phyloP scores from a whole-genome alignment of 2,329 filamentous ascomycete species.

The Botryotinia globosa region DNA sequence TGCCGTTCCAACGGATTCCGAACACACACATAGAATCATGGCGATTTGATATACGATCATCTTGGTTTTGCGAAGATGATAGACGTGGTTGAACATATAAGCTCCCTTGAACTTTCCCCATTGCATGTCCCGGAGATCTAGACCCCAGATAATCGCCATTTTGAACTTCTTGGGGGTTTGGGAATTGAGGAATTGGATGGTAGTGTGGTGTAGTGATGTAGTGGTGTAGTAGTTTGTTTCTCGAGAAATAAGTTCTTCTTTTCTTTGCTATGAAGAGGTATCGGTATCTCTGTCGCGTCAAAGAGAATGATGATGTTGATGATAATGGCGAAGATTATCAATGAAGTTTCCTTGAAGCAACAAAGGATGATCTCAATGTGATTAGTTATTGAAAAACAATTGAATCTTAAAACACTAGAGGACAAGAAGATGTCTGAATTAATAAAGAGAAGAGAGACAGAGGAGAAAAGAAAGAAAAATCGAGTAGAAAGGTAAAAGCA shows the following conservation, averaged over 20 bases:
- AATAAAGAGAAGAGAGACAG: neutral
- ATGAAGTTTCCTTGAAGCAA: neutral
- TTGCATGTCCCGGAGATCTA: constrained; percentile 55
- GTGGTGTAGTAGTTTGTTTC: neutral
- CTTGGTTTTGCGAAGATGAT: constrained; percentile 55
- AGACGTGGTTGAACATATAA: constrained; percentile 57
- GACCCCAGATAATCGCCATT: constrained; percentile 51
- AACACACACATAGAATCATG: constrained; percentile 56
- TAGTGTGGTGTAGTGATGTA: neutral
- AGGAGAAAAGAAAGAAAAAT: neutral
- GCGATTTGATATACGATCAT: constrained; percentile 60
- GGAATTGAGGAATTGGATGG: neutral
- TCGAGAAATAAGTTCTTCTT: neutral
- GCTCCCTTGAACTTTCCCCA: constrained; percentile 56
- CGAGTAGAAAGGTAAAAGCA: neutral
- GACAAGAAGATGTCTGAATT: neutral
- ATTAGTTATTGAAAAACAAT: neutral
- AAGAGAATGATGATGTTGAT: too few relatives aligned
- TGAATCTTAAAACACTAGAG: neutral
- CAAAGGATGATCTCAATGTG: neutral
- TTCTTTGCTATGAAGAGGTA: neutral
- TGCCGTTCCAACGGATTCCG: constrained; percentile 55
- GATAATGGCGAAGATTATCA: neutral
- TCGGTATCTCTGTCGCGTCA: neutral
- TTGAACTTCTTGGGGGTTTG: too few relatives aligned